These are phyloP conservation scores for Chlamydomonas asymmetrica DNA, from an alignment of 139 green algal genomes.

Conservation along the genomic window DNA sequence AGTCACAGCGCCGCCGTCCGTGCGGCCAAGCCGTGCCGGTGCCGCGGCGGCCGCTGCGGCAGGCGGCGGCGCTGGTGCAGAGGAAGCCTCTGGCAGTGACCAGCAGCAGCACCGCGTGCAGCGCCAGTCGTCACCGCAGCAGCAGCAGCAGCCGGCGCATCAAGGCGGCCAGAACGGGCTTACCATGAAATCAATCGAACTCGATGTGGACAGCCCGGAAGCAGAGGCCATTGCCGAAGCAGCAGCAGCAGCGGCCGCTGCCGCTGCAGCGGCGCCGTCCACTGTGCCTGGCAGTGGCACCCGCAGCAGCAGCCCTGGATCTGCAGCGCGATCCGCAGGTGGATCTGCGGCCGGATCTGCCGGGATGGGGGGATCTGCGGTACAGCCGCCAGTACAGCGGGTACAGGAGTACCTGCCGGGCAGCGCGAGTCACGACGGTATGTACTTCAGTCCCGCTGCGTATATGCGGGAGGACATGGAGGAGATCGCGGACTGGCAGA, in stretches of 20 bases:
- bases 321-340: conserved; percentile 11
- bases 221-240: not conserved
- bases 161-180: not conserved
- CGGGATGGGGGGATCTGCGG: no score
- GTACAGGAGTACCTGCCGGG: no score
- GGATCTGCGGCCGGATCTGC: no score
- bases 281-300: not conserved
- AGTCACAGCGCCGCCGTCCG: not conserved
- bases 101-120: not conserved
- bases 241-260: not conserved
- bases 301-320: conserved; percentile 17
- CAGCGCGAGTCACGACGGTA: no score
- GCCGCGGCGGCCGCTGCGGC: not conserved
- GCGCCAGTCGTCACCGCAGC: not conserved
- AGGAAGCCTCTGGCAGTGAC: no score
- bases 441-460: no score
- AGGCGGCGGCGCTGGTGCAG: no score
- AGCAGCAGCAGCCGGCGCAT: not conserved
- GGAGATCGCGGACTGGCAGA: no score
- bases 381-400: no score
- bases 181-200: conserved; percentile 13
- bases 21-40: not conserved
- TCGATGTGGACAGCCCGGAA: conserved; percentile 17
- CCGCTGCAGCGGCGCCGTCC: no score
- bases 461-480: no score